These are phyloP conservation scores for Didymella glomerata DNA, from an alignment of 2,329 filamentous ascomycete genomes.

Conservation along the genomic window DNA sequence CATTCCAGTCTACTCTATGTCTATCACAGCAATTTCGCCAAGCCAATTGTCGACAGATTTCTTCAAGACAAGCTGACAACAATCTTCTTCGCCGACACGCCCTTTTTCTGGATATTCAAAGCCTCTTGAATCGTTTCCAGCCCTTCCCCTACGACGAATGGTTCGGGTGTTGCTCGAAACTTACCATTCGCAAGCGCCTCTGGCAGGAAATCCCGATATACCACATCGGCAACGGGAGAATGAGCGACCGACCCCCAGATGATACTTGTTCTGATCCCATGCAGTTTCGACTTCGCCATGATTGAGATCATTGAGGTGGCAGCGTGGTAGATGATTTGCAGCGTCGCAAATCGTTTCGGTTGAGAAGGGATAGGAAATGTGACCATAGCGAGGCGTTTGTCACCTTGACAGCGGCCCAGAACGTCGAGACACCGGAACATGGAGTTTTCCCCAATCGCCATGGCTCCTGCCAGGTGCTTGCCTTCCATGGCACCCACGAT, in stretches of 20 bases:
- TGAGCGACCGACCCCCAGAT: slow-evolving; percentile 5
- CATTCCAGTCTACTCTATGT: too few species aligned
- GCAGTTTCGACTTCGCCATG: background rate
- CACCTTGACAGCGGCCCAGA: slow-evolving; percentile 5
- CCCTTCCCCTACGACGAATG: slow-evolving; percentile 7
- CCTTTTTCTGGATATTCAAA: slow-evolving; percentile 22
- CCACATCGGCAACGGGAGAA: slow-evolving; percentile 12
- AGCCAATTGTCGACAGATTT: background rate
- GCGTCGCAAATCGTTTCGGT: slow-evolving; percentile 1
- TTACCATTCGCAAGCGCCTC: slow-evolving; percentile 5
- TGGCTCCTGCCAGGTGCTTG: background rate
- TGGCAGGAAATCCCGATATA: slow-evolving; percentile 21
- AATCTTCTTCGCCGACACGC: slow-evolving; percentile 12
- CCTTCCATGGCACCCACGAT: slow-evolving; percentile 31
- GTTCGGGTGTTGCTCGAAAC: background rate
- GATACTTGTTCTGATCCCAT: slow-evolving; percentile 5
- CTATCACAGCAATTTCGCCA: too few species aligned
- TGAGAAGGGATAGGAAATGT: slow-evolving; percentile 1
- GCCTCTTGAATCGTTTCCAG: slow-evolving; percentile 32
- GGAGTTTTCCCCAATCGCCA: slow-evolving; percentile 6
- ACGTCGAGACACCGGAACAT: slow-evolving; percentile 4
- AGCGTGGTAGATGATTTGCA: slow-evolving; percentile 5
- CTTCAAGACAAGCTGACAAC: slow-evolving; percentile 9
- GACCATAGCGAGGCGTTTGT: slow-evolving; percentile 2
- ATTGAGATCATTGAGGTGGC: background rate